These are phyloP conservation scores for Podospora bellae-mahoneyi DNA, from an alignment of 495 filamentous ascomycete species.

Conservation along the genomic window DNA sequence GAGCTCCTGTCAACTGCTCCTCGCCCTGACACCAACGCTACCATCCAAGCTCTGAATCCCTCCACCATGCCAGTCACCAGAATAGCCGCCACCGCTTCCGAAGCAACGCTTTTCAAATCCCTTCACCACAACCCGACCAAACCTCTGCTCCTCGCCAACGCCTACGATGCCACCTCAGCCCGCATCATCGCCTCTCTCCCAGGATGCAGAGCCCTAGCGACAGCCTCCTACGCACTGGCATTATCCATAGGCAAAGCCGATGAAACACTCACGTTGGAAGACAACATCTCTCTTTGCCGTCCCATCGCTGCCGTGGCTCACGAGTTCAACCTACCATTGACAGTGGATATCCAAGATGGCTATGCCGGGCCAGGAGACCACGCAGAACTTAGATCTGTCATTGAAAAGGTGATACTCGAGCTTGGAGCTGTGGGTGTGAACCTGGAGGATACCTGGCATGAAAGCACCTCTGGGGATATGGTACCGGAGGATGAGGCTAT, in stretches of 20 bases:
- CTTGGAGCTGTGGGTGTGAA: slow-evolving; percentile 51
- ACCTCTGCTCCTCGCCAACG: slow-evolving; percentile 52
- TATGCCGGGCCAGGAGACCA: slow-evolving; percentile 34
- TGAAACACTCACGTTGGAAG: slow-evolving; percentile 38
- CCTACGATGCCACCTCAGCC: slow-evolving; percentile 50
- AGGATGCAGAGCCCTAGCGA: slow-evolving; percentile 47
- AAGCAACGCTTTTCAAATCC: not conserved
- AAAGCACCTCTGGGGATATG: slow-evolving; percentile 27
- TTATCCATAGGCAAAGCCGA: slow-evolving; percentile 41
- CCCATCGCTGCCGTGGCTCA: slow-evolving; percentile 33
- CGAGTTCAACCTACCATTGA: slow-evolving; percentile 37
- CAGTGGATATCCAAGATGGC: slow-evolving; percentile 53
- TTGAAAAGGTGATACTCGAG: slow-evolving; percentile 5
- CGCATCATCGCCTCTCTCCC: slow-evolving; percentile 41
- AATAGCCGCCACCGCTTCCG: not conserved
- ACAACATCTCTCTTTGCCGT: slow-evolving; percentile 32
- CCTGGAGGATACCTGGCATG: slow-evolving; percentile 47
- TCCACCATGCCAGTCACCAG: not conserved
- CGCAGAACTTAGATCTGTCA: not conserved
- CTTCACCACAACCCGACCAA: slow-evolving; percentile 27
- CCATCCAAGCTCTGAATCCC: not conserved
- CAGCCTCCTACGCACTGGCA: slow-evolving; percentile 52
- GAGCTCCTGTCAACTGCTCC: not conserved
- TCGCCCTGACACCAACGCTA: not conserved
- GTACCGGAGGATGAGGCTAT: slow-evolving; percentile 36